Evolutionary conservation across 164 flowering plant genomes (phyloP).

Genomic region (Stephania japonica): DNA sequence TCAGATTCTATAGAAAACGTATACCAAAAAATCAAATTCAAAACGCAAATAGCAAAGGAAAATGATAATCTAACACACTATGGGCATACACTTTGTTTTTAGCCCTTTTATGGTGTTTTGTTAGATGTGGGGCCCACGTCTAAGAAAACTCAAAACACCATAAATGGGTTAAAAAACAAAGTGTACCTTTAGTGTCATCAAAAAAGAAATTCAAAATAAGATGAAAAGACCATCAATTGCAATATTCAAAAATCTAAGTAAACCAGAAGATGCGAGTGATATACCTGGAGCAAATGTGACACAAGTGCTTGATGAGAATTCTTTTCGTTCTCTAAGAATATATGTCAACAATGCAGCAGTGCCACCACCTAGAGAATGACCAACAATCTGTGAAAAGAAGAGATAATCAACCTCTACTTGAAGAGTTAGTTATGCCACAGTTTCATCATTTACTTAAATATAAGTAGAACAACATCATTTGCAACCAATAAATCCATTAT

Average conservation of each 20-base stretch:
- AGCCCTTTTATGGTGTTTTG: too few relatives aligned
- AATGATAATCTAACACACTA: too few relatives aligned
- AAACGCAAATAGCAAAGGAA: too few relatives aligned
- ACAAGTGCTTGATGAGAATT: constrained; percentile 66
- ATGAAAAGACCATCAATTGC: neutral
- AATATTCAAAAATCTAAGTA: neutral
- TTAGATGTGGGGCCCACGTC: too few relatives aligned
- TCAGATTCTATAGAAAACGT: too few relatives aligned
- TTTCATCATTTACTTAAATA: neutral
- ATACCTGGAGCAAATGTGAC: constrained; percentile 92
- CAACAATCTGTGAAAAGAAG: constrained; percentile 57
- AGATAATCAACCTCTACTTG: neutral
- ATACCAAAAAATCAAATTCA: too few relatives aligned
- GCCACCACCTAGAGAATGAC: constrained; percentile 98
- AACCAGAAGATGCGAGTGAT: constrained; percentile 6
- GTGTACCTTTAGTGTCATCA: too few relatives aligned
- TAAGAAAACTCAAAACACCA: too few relatives aligned
- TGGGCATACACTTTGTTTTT: too few relatives aligned
- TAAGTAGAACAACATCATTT: neutral
- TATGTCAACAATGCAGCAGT: constrained; percentile 93
- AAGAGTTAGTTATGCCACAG: neutral
- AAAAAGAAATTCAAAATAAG: neutral
- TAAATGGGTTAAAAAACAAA: too few relatives aligned
- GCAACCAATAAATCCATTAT: neutral
- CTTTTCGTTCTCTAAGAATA: constrained; percentile 84